phyloP scores from a whole-genome alignment of 2,329 filamentous ascomycete species.

The Alternaria sp. region DNA sequence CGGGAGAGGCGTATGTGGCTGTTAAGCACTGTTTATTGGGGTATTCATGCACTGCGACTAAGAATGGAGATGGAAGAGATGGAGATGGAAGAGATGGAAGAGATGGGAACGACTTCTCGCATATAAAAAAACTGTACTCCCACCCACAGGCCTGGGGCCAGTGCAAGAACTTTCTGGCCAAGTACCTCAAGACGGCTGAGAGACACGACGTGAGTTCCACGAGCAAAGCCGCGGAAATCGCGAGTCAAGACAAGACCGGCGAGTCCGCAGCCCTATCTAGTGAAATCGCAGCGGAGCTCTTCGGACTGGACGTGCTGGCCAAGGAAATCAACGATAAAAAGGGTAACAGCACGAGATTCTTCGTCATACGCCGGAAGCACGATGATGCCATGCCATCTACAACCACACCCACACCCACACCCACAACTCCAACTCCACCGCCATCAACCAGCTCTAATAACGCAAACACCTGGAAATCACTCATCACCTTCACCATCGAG shows the following conservation, averaged over 20 bases:
- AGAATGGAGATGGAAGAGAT: neutral
- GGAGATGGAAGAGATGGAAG: neutral
- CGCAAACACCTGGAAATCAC: conserved; percentile 62
- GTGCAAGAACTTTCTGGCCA: conserved; percentile 76
- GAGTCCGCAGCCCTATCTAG: conserved; percentile 79
- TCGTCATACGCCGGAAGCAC: conserved; percentile 62
- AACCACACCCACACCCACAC: too few relatives aligned
- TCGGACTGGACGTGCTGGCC: conserved; percentile 73
- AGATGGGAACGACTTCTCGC: conserved; percentile 53
- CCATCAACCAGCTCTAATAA: neutral
- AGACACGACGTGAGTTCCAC: conserved; percentile 85
- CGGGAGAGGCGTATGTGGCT: conserved; percentile 82
- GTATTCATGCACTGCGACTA: too few relatives aligned
- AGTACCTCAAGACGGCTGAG: conserved; percentile 75
- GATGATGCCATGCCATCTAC: neutral
- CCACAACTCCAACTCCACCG: too few relatives aligned
- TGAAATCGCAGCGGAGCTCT: conserved; percentile 71
- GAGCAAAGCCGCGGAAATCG: conserved; percentile 79
- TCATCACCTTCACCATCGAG: conserved; percentile 81
- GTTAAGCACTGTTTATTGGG: conserved; percentile 90
- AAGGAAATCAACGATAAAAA: conserved; percentile 72
- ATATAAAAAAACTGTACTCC: conserved; percentile 81
- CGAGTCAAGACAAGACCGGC: conserved; percentile 66
- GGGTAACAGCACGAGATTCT: conserved; percentile 81
- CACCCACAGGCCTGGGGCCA: conserved; percentile 97